Evolutionary conservation across 495 filamentous ascomycete genomes (phyloP), one percentile per base, ranked within the genome.

Genomic region (Coniosporium apollinis): DNA sequence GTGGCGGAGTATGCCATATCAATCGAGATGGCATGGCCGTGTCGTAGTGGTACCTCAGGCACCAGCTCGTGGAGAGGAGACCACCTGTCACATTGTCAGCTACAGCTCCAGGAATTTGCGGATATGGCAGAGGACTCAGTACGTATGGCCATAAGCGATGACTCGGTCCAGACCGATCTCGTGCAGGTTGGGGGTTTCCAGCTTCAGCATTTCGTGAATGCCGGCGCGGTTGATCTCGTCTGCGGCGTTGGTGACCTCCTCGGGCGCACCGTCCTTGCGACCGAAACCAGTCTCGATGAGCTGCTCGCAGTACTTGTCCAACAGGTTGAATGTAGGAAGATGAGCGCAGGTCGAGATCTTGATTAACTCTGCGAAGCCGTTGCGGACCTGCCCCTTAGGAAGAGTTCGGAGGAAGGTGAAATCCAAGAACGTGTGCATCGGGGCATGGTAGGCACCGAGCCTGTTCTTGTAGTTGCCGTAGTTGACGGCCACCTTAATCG

Each of bases 1-100:
- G 72, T 74, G 2, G 72, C 69, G 7, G 69, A 70, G 46, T 66
- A 78, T 0, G 73, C 73, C 73, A 76, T 76, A 42, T 76, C 73
- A 33, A 76, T 70, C 6, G 64, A 69, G 33, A 78, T 76, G 11
- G 73, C 72, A 42, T 76, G 72, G 1, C 73, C 72, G 44, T 76
- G 73, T 19, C 73, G 63, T 6, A 76, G 60, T 3, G 72, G 72
- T 0, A 59, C 65, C 29, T 70, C 60, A 0, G 70, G 73, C 9
- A 69, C 58, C 11, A 78, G 60, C 40, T 75, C 72, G 35, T 74
- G 69, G 13, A 74, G 56, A 1, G 72, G 72, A 3, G 68, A 74
- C 72, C 72, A 78, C 1, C 63, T 67, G 32, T 4, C 22, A n/a
- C 4, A 15, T 11, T n/a, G 22, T 47, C 21, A 47, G 30, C 3